Conservation (phyloP, 257 asterid species). For the Solanum chilense region DNA sequence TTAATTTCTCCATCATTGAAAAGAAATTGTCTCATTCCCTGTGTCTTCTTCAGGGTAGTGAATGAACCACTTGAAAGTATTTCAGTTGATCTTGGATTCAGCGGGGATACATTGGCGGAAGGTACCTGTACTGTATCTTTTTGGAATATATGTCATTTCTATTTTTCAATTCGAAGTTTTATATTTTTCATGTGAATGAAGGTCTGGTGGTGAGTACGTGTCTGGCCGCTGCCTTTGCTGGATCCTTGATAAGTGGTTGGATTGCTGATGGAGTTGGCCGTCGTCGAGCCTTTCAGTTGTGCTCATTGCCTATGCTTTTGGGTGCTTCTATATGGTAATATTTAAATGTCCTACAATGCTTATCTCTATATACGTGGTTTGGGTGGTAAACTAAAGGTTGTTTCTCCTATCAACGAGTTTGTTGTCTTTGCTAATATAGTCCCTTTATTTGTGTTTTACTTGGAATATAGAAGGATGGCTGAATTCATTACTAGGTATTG, state of each 20-base stretch:
- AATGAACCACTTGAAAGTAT: constrained; percentile 93
- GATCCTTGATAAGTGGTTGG: constrained; percentile 78
- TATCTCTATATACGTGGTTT: not conserved
- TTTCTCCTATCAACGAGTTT: not conserved
- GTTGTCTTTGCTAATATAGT: not conserved
- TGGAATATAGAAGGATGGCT: not conserved
- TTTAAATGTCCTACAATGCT: not conserved
- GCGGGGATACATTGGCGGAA: constrained; percentile 68
- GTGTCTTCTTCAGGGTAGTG: constrained; percentile 50
- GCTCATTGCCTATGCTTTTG: constrained; percentile 69
- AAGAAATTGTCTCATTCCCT: not conserved
- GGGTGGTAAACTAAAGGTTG: not conserved
- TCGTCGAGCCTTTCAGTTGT: constrained; percentile 80
- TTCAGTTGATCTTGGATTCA: constrained; percentile 84
- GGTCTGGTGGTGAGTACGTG: constrained; percentile 89
- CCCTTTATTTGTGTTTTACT: not conserved
- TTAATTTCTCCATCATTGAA: not conserved
- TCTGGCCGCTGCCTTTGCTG: constrained; percentile 87
- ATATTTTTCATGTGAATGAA: constrained; percentile 13
- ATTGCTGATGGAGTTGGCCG: constrained; percentile 86
- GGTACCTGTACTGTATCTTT: constrained; percentile 24
- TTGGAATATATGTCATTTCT: not conserved
- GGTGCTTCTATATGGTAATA: constrained; percentile 67
- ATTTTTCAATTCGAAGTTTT: not conserved
- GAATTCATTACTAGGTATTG: not conserved